Evolutionary conservation across 2,329 filamentous ascomycete species (phyloP).

Genomic region (Sporothrix humicola): DNA sequence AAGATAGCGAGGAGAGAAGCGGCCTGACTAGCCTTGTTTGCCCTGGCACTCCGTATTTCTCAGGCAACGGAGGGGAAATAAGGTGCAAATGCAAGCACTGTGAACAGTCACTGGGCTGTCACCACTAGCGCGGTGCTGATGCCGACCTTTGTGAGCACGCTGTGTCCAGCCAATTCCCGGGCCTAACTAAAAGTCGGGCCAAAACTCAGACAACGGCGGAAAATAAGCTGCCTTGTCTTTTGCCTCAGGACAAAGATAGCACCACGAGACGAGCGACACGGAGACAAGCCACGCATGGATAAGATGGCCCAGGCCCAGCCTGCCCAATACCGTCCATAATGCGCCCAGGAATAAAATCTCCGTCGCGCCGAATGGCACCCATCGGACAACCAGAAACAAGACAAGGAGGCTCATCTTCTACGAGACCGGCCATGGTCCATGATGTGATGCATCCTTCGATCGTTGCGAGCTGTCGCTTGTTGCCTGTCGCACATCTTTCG

Average conservation of each 20-base stretch:
- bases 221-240: neutral
- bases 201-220: neutral
- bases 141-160: neutral
- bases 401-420: too few relatives aligned
- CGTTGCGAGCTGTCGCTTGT: neutral
- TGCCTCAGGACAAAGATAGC: neutral
- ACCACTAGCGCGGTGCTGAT: slow-evolving; percentile 12
- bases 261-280: neutral
- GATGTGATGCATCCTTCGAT: neutral
- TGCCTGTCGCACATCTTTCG: too few relatives aligned
- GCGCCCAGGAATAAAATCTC: slow-evolving; percentile 11
- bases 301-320: neutral
- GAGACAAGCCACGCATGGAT: neutral
- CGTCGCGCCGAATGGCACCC: slow-evolving; percentile 9
- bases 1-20: slow-evolving; percentile 19
- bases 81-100: slow-evolving; percentile 24
- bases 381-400: neutral
- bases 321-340: neutral
- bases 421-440: neutral
- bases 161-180: slow-evolving; percentile 21
- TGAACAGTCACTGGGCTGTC: neutral
- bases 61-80: neutral
- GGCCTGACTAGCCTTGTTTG: slow-evolving; percentile 21
- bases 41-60: slow-evolving; percentile 21
- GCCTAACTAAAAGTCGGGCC: neutral